phyloP scores from a whole-genome alignment of 129 eudicot genomes.

The Smallanthus sonchifolius region DNA sequence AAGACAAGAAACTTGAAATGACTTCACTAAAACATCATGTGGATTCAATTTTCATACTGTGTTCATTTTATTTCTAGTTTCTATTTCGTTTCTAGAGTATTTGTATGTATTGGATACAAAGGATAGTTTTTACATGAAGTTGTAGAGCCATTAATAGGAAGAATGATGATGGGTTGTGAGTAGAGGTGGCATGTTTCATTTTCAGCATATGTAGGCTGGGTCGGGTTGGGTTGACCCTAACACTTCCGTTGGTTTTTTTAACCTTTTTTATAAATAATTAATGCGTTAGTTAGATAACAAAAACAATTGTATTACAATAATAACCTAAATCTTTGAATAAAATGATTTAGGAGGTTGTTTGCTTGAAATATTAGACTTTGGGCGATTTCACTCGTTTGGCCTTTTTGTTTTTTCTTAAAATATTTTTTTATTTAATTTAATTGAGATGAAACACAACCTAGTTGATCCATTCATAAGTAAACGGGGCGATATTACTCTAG shows the following conservation, averaged over 20 bases:
- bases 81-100: not conserved
- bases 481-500: not conserved
- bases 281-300: not conserved
- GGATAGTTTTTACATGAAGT: conserved; percentile 5
- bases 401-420: not conserved
- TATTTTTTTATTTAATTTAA: too few relatives aligned
- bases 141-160: not conserved
- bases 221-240: not conserved
- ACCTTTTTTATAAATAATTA: not conserved
- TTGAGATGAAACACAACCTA: not conserved
- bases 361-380: not conserved
- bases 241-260: not conserved
- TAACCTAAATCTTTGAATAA: not conserved
- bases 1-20: not conserved
- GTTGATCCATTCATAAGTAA: not conserved
- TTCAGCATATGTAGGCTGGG: not conserved
- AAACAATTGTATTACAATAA: not conserved
- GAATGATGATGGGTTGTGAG: not conserved
- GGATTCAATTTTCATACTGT: not conserved
- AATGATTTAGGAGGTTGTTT: not conserved
- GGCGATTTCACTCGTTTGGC: not conserved
- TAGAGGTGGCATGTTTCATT: not conserved
- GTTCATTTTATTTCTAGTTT: not conserved
- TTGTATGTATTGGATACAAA: not conserved
- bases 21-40: not conserved